Evolutionary conservation across 2,329 filamentous ascomycete genomes (phyloP), one percentile per base, ranked within the genome.

Genomic region (Emericellopsis cladophorae): DNA sequence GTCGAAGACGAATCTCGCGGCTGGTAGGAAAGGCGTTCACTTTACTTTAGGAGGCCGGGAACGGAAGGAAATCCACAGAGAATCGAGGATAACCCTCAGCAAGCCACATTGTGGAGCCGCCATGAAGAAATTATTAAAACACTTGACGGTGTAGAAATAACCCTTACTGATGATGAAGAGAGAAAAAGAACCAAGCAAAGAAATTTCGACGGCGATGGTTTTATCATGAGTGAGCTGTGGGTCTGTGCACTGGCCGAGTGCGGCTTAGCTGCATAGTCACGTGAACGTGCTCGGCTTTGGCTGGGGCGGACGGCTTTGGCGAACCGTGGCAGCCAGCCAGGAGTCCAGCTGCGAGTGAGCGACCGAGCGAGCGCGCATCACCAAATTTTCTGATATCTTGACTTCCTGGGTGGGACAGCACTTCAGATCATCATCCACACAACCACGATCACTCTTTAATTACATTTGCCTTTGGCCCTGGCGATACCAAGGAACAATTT

Each of bases 101-200:
- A 69, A 68, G 66, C 66, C 67, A 64, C 67, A 54, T 56, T 57
- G 68, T 65, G 68, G 66, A 71, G 68, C 67, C 68, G 57, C 64
- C 67, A 54, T 59, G 52, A 49, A 40, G 38, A 49, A 57, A 59
- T 60, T 59, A 58, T 58, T 55, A 57, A 62, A 63, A 65, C 66
- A 71, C 61, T 57, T 70, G 66, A 64, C 67, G 67, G 62, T 70
- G 66, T 62, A 66, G 61, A 60, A 56, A 57, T 59, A 60, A 61
- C 56, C 59, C 62, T 55, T 56, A 63, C 58, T 64, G 60, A 66
- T 66, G 62, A 61, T 59, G 57, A 56, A 54, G 57, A 59, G 54
- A 57, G 58, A 50, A 58, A 54, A 49, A 49, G 58, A 59, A 51
- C 48, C 50, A 51, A 52, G 44, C 45, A 48, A 51, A 35, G 24